Evolutionary conservation across 108 stramenopile genomes (phyloP).

Genomic region (Hondaea fermentalgiana): DNA sequence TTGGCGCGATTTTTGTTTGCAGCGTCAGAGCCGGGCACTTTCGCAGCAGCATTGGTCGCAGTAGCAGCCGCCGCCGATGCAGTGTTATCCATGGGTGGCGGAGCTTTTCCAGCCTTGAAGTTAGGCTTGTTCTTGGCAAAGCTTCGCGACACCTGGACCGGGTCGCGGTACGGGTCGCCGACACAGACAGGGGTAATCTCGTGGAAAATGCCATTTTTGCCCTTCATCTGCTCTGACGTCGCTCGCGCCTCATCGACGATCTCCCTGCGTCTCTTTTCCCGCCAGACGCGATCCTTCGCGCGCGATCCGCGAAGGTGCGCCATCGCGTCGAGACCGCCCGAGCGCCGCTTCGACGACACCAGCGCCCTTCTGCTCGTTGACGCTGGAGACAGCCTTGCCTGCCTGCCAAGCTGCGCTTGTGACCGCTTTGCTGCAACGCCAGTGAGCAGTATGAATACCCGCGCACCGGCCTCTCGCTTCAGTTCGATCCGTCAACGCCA

Average conservation of each 20-base stretch:
- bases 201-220: background rate
- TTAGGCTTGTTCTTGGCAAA: slow-evolving; percentile 4
- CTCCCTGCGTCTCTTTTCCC: background rate
- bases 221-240: background rate
- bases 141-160: background rate
- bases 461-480: too few species aligned
- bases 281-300: background rate
- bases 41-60: background rate
- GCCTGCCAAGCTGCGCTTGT: too few species aligned
- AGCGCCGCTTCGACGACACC: too few species aligned
- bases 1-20: too few species aligned
- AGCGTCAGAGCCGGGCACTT: background rate
- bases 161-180: slow-evolving; percentile 12
- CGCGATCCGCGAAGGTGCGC: background rate
- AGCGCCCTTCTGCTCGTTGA: too few species aligned
- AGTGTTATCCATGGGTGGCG: too few species aligned
- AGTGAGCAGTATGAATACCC: too few species aligned
- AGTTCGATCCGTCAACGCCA: too few species aligned
- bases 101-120: background rate
- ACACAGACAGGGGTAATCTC: slow-evolving; percentile 1
- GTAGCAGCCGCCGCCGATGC: background rate
- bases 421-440: too few species aligned
- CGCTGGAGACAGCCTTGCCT: too few species aligned
- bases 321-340: too few species aligned
- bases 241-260: background rate